Evolutionary conservation across 169 alveolate species (phyloP).

Genomic region (Cryptosporidium felis): DNA sequence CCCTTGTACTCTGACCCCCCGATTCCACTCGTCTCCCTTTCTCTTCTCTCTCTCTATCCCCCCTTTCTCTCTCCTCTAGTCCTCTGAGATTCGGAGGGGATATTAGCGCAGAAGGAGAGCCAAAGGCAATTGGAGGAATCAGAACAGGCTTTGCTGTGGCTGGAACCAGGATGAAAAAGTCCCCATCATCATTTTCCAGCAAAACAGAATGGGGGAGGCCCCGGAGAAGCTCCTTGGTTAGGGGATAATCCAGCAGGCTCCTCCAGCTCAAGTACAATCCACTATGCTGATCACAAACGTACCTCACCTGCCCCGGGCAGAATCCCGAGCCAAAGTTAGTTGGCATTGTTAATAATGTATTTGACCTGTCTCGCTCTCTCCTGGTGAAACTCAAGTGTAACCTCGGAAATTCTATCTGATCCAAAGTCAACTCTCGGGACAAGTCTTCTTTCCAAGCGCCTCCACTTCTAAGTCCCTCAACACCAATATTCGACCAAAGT

Average conservation of each 20-base stretch:
- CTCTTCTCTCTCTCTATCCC: no score
- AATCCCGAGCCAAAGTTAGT: not conserved
- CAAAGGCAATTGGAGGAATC: constrained; percentile 56
- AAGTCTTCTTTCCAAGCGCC: not conserved
- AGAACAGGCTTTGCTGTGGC: constrained; percentile 71
- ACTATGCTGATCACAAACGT: constrained; percentile 76
- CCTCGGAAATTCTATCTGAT: constrained; percentile 69
- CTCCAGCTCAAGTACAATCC: constrained; percentile 73
- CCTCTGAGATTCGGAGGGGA: no score
- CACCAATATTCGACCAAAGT: constrained; percentile 36
- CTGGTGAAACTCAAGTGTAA: constrained; percentile 58
- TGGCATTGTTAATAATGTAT: constrained; percentile 18
- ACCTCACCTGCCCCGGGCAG: constrained; percentile 44
- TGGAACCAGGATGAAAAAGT: constrained; percentile 73
- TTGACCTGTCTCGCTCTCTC: constrained; percentile 25
- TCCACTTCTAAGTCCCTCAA: not conserved
- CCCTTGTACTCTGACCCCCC: no score
- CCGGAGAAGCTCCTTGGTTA: constrained; percentile 68
- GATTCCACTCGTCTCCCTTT: no score
- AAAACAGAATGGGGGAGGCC: constrained; percentile 74
- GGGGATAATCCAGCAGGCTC: constrained; percentile 65
- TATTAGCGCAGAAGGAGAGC: no score
- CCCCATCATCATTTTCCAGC: constrained; percentile 77
- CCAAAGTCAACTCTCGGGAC: not conserved
- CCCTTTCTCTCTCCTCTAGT: no score